Percentiles rank a stretch among this genome's conserved stretches.
phyloP scores from a whole-genome alignment of 2,329 filamentous ascomycete species.

The Phialophora tarda region DNA sequence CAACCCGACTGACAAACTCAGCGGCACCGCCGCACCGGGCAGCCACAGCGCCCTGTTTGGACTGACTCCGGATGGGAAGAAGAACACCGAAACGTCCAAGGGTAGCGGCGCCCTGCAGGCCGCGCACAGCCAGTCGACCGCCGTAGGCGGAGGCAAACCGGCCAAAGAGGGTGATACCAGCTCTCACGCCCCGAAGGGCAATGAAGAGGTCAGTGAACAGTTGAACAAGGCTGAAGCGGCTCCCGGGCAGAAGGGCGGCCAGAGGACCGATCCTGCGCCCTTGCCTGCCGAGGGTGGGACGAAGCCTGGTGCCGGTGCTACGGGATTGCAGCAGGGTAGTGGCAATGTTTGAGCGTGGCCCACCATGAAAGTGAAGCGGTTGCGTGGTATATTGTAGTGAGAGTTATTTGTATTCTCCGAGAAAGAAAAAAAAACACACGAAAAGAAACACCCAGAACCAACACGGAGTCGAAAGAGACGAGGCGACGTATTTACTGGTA shows the following conservation, averaged over 20 bases:
- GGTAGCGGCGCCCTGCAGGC: slow-evolving; percentile 12
- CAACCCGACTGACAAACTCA: slow-evolving; percentile 29
- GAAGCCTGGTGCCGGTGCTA: slow-evolving; percentile 26
- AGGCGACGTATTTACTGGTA: neutral
- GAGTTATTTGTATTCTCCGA: neutral
- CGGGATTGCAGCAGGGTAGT: slow-evolving; percentile 15
- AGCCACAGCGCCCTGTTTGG: slow-evolving; percentile 39
- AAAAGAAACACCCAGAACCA: too few species aligned
- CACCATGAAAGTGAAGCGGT: too few species aligned
- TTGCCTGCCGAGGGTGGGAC: slow-evolving; percentile 5
- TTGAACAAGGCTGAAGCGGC: slow-evolving; percentile 21
- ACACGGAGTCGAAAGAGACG: neutral
- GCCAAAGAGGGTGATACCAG: slow-evolving; percentile 5
- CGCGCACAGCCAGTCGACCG: slow-evolving; percentile 14
- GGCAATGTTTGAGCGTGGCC: slow-evolving; percentile 8
- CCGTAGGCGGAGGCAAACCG: slow-evolving; percentile 13
- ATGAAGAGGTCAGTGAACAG: slow-evolving; percentile 26
- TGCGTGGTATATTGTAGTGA: neutral
- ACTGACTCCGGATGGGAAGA: slow-evolving; percentile 36
- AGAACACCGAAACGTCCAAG: slow-evolving; percentile 17
- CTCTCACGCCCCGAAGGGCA: slow-evolving; percentile 9
- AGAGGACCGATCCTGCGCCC: slow-evolving; percentile 30
- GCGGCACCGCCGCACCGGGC: slow-evolving; percentile 32
- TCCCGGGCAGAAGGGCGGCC: slow-evolving; percentile 24
- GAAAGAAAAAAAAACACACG: too few species aligned